These are phyloP conservation scores for Turnera subulata DNA, from an alignment of 345 rosid species.

Conservation along the genomic window DNA sequence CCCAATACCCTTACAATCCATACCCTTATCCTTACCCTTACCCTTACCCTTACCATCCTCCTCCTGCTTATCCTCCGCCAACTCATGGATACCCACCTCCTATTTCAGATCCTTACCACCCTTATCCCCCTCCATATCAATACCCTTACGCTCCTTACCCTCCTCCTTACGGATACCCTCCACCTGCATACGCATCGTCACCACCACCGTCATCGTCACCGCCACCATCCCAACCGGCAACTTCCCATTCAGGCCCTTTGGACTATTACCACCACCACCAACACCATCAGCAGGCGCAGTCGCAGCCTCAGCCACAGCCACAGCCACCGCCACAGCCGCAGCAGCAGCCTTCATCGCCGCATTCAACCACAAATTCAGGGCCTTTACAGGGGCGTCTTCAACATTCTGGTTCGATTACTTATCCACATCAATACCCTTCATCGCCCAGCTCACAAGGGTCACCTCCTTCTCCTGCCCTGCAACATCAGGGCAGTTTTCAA, in stretches of 20 bases:
- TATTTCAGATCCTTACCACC: slow-evolving; percentile 41
- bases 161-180: not conserved
- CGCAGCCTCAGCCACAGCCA: too few relatives aligned
- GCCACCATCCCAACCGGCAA: slow-evolving; percentile 10
- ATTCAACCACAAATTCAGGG: slow-evolving; percentile 29
- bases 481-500: slow-evolving; percentile 43
- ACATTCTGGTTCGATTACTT: slow-evolving; percentile 33
- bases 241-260: slow-evolving; percentile 13
- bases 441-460: slow-evolving; percentile 22
- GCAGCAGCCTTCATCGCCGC: slow-evolving; percentile 18
- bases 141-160: slow-evolving; percentile 19
- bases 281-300: too few relatives aligned
- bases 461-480: slow-evolving; percentile 33
- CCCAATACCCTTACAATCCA: slow-evolving; percentile 39
- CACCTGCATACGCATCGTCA: slow-evolving; percentile 10
- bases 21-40: slow-evolving; percentile 45
- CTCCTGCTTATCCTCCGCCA: slow-evolving; percentile 22
- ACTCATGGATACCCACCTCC: slow-evolving; percentile 51
- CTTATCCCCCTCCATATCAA: slow-evolving; percentile 31
- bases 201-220: slow-evolving; percentile 19
- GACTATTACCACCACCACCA: slow-evolving; percentile 9
- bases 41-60: slow-evolving; percentile 28
- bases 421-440: slow-evolving; percentile 38
- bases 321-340: too few relatives aligned
- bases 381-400: slow-evolving; percentile 39